These are phyloP conservation scores for Leishmania lainsoni DNA, from an alignment of 208 protist species.

Conservation along the genomic window DNA sequence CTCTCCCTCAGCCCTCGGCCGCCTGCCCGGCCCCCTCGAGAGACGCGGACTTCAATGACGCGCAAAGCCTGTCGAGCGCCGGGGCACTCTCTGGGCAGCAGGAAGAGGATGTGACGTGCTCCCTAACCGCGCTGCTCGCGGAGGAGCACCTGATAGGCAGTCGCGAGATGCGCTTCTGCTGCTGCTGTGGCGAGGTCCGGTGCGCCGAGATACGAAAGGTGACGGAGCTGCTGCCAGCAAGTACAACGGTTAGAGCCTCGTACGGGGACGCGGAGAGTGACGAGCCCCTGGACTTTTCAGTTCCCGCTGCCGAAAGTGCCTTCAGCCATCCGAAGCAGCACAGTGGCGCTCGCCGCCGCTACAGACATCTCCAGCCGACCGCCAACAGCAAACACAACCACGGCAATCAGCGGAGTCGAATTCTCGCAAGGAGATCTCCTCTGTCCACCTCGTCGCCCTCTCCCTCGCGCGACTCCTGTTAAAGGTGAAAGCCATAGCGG, in stretches of 20 bases:
- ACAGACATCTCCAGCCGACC: not conserved
- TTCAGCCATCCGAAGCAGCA: not conserved
- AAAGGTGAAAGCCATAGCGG: not conserved
- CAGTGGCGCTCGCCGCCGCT: not conserved
- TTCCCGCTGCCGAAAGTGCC: not conserved
- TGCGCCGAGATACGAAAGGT: conserved; percentile 32
- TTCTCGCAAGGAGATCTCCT: not conserved
- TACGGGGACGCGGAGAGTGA: too few relatives aligned
- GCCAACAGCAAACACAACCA: not conserved
- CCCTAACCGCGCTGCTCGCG: conserved; percentile 16
- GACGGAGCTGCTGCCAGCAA: conserved; percentile 5
- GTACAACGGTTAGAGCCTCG: too few relatives aligned
- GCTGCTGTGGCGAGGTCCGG: conserved; percentile 28
- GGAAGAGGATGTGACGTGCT: not conserved
- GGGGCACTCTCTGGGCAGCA: not conserved
- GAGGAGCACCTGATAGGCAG: conserved; percentile 35
- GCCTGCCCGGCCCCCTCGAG: not conserved
- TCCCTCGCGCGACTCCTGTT: conserved; percentile 15
- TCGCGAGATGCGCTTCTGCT: conserved; percentile 46
- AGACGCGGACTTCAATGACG: not conserved
- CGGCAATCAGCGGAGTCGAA: not conserved
- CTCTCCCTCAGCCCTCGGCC: not conserved
- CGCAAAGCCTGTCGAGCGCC: not conserved
- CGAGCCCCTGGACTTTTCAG: not conserved
- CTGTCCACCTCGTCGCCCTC: conserved; percentile 16